Evolutionary conservation across 306 rosid genomes (phyloP).

Genomic region (Crotalaria pallida): DNA sequence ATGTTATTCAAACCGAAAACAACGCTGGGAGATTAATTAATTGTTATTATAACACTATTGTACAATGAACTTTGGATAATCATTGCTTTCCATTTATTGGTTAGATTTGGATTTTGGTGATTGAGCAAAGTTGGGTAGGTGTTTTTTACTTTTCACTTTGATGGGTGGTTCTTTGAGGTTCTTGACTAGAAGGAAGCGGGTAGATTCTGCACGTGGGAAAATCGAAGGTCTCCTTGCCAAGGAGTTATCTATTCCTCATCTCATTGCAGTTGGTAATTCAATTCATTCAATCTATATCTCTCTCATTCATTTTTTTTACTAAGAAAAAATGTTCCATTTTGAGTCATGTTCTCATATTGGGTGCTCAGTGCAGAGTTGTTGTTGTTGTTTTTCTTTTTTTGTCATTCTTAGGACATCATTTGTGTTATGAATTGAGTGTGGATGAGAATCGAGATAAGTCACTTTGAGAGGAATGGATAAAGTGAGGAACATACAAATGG

Average conservation of each 20-base stretch:
- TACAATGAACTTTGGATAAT: background rate
- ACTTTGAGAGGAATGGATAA: no score
- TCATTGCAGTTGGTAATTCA: constrained; percentile 73
- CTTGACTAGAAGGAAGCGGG: constrained; percentile 67
- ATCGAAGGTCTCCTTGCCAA: constrained; percentile 56
- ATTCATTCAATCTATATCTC: background rate
- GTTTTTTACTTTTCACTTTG: background rate
- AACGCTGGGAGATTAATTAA: background rate
- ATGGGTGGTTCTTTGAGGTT: constrained; percentile 59
- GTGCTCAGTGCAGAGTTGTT: background rate
- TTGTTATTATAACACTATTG: background rate
- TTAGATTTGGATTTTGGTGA: background rate
- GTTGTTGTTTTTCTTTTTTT: background rate
- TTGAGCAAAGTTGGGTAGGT: background rate
- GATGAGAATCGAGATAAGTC: no score
- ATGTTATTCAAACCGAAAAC: no score
- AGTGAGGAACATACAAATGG: no score
- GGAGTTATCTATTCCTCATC: constrained; percentile 67
- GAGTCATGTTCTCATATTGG: constrained; percentile 9
- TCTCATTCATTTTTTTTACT: background rate
- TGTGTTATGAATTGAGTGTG: no score
- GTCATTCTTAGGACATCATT: no score
- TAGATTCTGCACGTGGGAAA: constrained; percentile 49
- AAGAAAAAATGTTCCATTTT: background rate
- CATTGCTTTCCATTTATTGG: background rate